A percentile compares a stretch with the other conserved stretches of the same genome.
phyloP scores from a whole-genome alignment of 2,329 filamentous ascomycete species.

The Podosphaera aphanis region DNA sequence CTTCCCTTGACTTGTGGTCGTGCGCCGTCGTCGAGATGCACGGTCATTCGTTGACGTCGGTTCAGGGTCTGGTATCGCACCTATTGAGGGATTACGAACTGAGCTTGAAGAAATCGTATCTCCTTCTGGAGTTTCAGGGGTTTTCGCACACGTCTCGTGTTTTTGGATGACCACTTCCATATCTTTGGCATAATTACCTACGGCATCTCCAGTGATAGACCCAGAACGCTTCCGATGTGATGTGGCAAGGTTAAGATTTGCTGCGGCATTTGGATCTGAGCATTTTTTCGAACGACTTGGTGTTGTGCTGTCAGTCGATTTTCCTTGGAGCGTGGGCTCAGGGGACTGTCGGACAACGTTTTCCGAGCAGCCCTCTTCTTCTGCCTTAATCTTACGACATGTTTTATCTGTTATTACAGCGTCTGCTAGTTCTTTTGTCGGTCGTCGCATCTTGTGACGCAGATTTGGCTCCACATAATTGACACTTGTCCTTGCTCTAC shows the following conservation, averaged over 20 bases:
- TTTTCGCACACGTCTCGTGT: background rate
- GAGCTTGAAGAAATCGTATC: background rate
- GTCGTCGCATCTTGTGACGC: conserved; percentile 61
- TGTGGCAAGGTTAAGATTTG: conserved; percentile 10
- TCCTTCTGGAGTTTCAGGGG: background rate
- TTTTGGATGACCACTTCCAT: background rate
- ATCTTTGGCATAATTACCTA: background rate
- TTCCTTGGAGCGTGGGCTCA: conserved; percentile 14
- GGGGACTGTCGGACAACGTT: conserved; percentile 12
- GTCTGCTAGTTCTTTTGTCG: conserved; percentile 52
- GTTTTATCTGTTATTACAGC: conserved; percentile 43
- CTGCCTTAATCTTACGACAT: conserved; percentile 6
- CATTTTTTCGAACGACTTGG: conserved; percentile 12
- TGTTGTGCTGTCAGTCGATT: conserved; percentile 10
- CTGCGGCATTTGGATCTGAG: conserved; percentile 11
- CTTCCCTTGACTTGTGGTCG: background rate
- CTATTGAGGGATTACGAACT: background rate
- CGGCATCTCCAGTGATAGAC: conserved; percentile 6
- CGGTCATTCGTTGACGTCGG: background rate
- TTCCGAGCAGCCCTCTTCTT: conserved; percentile 6
- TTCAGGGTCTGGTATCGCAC: background rate
- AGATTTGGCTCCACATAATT: conserved; percentile 70
- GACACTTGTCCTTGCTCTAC: conserved; percentile 42
- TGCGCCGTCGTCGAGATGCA: background rate
- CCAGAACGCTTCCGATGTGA: conserved; percentile 15